Evolutionary conservation across 805 yeast genomes (phyloP).

Genomic region (Kluyveromyces aestuarii): DNA sequence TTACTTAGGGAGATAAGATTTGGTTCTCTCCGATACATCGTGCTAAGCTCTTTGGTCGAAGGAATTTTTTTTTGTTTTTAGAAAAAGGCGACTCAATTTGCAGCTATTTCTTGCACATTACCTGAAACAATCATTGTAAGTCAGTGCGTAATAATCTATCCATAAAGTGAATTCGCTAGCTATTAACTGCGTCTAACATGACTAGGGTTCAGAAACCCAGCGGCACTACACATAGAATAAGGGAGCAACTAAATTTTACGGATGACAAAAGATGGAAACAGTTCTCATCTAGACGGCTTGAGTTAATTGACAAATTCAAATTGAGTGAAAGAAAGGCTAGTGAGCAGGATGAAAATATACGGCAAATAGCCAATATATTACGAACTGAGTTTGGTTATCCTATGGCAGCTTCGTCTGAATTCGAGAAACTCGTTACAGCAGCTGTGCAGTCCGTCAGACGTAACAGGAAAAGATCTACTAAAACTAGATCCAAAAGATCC

Average conservation of each 20-base stretch:
- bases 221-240: constrained; percentile 36
- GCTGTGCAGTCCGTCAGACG: constrained; percentile 91
- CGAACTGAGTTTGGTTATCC: constrained; percentile 73
- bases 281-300: constrained; percentile 84
- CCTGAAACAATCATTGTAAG: not conserved
- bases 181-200: not conserved
- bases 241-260: constrained; percentile 53
- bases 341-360: constrained; percentile 82
- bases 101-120: not conserved
- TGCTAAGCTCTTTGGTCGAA: not conserved
- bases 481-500: constrained; percentile 12
- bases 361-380: constrained; percentile 65
- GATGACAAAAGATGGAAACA: constrained; percentile 84
- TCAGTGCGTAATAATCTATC: not conserved
- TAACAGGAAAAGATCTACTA: constrained; percentile 63
- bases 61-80: not conserved
- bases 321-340: constrained; percentile 67
- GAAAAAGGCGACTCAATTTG: not conserved
- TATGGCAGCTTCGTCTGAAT: constrained; percentile 50
- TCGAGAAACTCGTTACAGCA: constrained; percentile 83
- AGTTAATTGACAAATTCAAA: constrained; percentile 69
- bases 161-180: not conserved
- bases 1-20: not conserved
- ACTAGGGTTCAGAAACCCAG: constrained; percentile 13
- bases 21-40: not conserved